Conservation (phyloP, 1,139 yeast species). For the Yamadazyma friedrichii region DNA sequence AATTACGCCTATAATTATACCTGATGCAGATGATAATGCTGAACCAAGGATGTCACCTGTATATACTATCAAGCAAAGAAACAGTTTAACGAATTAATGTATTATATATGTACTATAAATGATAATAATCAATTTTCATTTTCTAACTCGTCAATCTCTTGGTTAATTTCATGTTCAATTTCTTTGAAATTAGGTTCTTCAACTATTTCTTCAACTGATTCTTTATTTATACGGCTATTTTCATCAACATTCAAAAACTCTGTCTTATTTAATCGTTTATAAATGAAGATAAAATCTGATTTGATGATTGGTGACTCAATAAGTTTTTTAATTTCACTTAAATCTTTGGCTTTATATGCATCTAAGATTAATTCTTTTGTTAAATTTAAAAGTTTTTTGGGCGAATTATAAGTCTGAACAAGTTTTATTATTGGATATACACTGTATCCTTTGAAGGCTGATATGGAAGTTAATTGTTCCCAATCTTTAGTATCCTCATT, state of each 20-base stretch:
- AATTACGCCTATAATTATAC: slow-evolving; percentile 42
- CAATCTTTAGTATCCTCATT: slow-evolving; percentile 22
- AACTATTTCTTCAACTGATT: slow-evolving; percentile 8
- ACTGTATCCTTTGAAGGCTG: slow-evolving; percentile 24
- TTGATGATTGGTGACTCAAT: slow-evolving; percentile 23
- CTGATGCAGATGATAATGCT: slow-evolving; percentile 31
- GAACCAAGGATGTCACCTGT: slow-evolving; percentile 37
- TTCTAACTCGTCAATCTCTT: slow-evolving; percentile 19
- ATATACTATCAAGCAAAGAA: slow-evolving; percentile 26
- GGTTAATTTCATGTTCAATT: slow-evolving; percentile 16
- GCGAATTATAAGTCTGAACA: slow-evolving; percentile 12
- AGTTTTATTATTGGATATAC: slow-evolving; percentile 18
- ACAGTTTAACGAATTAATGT: slow-evolving; percentile 8
- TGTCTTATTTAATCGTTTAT: slow-evolving; percentile 23
- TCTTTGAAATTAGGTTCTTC: slow-evolving; percentile 14
- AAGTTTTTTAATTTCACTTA: slow-evolving; percentile 18
- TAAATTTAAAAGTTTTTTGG: slow-evolving; percentile 5
- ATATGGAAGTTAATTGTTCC: slow-evolving; percentile 23
- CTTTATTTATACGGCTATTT: slow-evolving; percentile 1
- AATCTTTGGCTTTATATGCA: slow-evolving; percentile 13
- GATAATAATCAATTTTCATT: slow-evolving; percentile 2
- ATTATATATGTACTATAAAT: slow-evolving; percentile 7
- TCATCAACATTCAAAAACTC: slow-evolving; percentile 7
- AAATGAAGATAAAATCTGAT: slow-evolving; percentile 29
- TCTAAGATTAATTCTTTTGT: not conserved